Percentiles rank a stretch among this genome's conserved stretches.
Conservation (phyloP, 2,329 filamentous ascomycete genomes). For the Salinomyces thailandicus region DNA sequence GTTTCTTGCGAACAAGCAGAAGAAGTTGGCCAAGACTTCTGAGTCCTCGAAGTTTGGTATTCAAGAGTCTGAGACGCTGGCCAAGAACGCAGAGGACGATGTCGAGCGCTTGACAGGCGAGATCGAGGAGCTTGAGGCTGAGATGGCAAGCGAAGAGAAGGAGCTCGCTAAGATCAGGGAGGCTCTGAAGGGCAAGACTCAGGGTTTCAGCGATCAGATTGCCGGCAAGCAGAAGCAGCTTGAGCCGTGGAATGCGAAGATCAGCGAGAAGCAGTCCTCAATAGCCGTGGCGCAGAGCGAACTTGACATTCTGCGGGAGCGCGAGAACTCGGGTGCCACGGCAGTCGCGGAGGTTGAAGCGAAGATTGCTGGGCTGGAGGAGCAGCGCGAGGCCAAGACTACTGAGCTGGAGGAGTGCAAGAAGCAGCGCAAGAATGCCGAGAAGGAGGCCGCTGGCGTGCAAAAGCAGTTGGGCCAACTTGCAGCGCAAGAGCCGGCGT, state of each 20-base stretch:
- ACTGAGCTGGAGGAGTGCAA: constrained; percentile 67
- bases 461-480: constrained; percentile 64
- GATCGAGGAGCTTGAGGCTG: constrained; percentile 63
- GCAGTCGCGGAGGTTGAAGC: constrained; percentile 72
- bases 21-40: constrained; percentile 87
- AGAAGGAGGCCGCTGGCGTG: constrained; percentile 63
- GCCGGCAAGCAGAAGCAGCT: constrained; percentile 83
- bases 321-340: constrained; percentile 75
- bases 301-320: constrained; percentile 80
- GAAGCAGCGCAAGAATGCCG: constrained; percentile 57
- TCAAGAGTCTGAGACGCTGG: constrained; percentile 63
- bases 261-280: constrained; percentile 88
- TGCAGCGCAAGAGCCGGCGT: constrained; percentile 64
- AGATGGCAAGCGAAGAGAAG: constrained; percentile 67
- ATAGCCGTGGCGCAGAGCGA: constrained; percentile 94
- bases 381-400: constrained; percentile 59
- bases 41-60: constrained; percentile 63
- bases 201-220: constrained; percentile 87
- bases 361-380: constrained; percentile 65
- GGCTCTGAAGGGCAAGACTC: constrained; percentile 86
- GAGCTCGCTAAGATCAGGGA: constrained; percentile 78
- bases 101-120: constrained; percentile 67
- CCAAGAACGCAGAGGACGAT: constrained; percentile 67
- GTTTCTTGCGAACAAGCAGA: constrained; percentile 79
- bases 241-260: constrained; percentile 93